Base-by-base conservation (phyloP, 768 basidiomycete genomes). In the Suillus cothurnatus region DNA sequence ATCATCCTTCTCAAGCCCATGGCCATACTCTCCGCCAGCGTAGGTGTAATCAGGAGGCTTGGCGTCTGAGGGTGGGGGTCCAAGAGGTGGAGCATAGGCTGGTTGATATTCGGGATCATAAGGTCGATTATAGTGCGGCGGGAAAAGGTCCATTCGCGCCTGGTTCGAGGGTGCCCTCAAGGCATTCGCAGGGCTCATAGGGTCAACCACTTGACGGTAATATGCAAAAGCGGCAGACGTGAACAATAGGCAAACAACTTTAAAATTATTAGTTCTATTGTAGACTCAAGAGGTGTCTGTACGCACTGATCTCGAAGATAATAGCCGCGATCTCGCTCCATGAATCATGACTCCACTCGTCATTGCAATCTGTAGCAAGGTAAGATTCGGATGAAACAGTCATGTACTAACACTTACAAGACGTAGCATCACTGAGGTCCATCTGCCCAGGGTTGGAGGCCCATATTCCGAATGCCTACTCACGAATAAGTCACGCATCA, bases 161-260 rank as follows among this genome's bases (percentile, higher is more conserved):
- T 77, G 80, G 64, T 74, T 74, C 23, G 64, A 79, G 66, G 67
- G 87, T n/a, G 73, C 59, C 49, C 86, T 86, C 15, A 77, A 71
- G 49, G 81, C 69, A 72, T 89, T 88, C 61, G 77, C 83, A 45
- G 81, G 75, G 67, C 85, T 85, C 4, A 83, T 74, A 1, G 93
- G 93, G 74, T 93, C 89, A 39, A 88, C 82, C 2, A 87, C 72
- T 76, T 95, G 93, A 28, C 89, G 88, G 72, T 90, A 88, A 80
- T 88, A 95, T 17, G 83, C 81, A 73, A 90, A 90, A 3, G 88
- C 85, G 69, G 92, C 70, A 57, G 82, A 67, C n/a, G 85, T 83
- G 81, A 93, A 92, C 65, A 94, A 73, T 43, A 80, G 68, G 52
- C 83, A 81, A 56, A 91, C 70, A 57, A 86, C 88, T 91, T 69